Conservation (phyloP, 1,139 yeast genomes). For the Taiozyma onychis region DNA sequence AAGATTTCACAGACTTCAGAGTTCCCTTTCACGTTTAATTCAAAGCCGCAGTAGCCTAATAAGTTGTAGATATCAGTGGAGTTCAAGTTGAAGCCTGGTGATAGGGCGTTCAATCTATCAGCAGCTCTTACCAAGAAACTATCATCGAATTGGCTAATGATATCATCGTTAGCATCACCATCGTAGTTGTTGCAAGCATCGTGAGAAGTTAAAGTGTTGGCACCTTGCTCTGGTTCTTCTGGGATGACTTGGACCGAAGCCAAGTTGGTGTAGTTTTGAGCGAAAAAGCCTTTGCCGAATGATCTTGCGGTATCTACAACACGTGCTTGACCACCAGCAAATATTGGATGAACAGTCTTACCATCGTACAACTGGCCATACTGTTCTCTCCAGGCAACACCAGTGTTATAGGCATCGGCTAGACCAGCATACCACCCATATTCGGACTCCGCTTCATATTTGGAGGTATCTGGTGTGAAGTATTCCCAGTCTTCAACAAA, state of each 20-base stretch:
- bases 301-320: constrained; percentile 33
- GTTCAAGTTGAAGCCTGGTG: constrained; percentile 40
- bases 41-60: constrained; percentile 51
- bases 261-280: constrained; percentile 29
- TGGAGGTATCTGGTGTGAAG: constrained; percentile 21
- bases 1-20: constrained; percentile 52
- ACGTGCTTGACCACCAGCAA: constrained; percentile 34
- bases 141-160: constrained; percentile 20
- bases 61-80: constrained; percentile 37
- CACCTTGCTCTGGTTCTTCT: constrained; percentile 33
- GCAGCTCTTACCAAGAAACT: constrained; percentile 34
- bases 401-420: constrained; percentile 17
- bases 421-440: constrained; percentile 33
- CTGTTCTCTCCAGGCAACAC: constrained; percentile 28
- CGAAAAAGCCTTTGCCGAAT: constrained; percentile 38
- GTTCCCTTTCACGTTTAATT: constrained; percentile 46
- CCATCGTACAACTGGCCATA: constrained; percentile 34
- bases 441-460: constrained; percentile 25
- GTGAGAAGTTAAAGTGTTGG: constrained; percentile 34
- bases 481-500: constrained; percentile 34
- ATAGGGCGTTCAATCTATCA: constrained; percentile 31
- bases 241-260: constrained; percentile 32
- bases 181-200: constrained; percentile 29
- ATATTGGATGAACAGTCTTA: constrained; percentile 29
- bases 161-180: constrained; percentile 19